Base-by-base conservation (phyloP, 495 filamentous ascomycete species). In the Sordaria brevicollis region DNA sequence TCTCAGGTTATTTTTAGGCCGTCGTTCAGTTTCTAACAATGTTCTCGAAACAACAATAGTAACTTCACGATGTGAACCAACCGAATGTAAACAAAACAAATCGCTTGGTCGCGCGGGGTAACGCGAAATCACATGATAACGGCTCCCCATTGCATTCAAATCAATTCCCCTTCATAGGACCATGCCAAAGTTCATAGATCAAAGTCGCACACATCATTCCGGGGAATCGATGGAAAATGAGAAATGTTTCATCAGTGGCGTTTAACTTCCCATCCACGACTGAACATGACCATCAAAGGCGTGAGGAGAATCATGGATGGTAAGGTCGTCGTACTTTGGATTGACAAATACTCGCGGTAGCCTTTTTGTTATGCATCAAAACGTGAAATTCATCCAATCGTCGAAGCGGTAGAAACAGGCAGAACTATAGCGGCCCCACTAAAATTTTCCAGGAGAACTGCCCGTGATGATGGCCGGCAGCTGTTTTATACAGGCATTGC, bases 111-210 rank as follows among this genome's bases (percentile, higher is more conserved):
- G 54, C 57, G 69, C 66, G 71, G 69, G 71, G 71, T 71, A 71
- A 74, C 72, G 67, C 72, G 72, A 4, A 43, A 41, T 74, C 72
- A 74, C 72, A 39, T 74, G 72, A 70, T 67, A 7, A 5, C 9
- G 19, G 5, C n/a, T 25, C 29, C 21, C n/a, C 19, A 9, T 25
- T n/a, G 25, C 17, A 11, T 41, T n/a, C n/a, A 29, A n/a, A 13
- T 10, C n/a, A 11, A n/a, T 21, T 43, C 69, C 21, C 21, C n/a
- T 71, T 15, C 7, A 36, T 11, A 31, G n/a, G 17, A 21, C 49
- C 41, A 35, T 17, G 49, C 31, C 49, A 1, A 36, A 6, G 25
- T 66, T 5, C 4, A 25, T 25, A 5, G 7, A 36, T 11, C 15
- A 1, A n/a, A 66, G 3, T 15, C 4, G 3, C 5, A 13, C 49